Base-by-base conservation (phyloP, 345 rosid species). In the Syzygium oleosum region DNA sequence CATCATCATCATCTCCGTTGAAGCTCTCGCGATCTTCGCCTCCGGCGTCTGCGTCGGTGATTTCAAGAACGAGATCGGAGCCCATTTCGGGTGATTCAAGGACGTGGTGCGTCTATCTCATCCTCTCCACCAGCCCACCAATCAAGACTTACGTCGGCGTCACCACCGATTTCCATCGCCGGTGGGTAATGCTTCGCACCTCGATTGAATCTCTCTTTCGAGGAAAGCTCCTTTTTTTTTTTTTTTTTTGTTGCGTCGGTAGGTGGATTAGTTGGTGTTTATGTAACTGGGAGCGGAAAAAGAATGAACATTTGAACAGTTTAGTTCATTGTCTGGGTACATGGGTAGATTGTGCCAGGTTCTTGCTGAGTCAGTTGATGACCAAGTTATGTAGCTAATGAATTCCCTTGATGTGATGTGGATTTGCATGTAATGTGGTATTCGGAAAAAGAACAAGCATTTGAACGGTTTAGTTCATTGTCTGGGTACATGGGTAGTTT, bases 71-170 rank as follows among this genome's bases (percentile, higher is more conserved):
- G 77, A 61, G 61, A 65, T 34, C 90, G 0, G 88, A 49, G 29
- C 79, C 90, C 73, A 85, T 85, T 54, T 80, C 90, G 13, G 86
- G 56, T 12, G 87, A 85, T 84, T 49, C 88, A 46, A 87, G 91
- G 85, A 85, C 92, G 23, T 96, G 99, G 99, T 91, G 92, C 43
- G 98, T 95, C 16, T 97, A 97, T 89, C 95, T 97, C 68, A 94
- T 97, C 54, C 93, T 95, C 87, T 95, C 98, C 68, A 94, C 96
- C 85, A 95, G 84, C 86, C 46, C 86, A 63, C 98, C 98, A 31
- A 90, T 96, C 94, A 97, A 95, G 88, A 97, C 97, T 84, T 97
- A 96, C 86, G 96, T 96, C 31, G 99, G 98, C 21, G 93, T 91
- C 93, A 95, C 98, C 91, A 95, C 83, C 88, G 90, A 96, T 91